A percentile compares a stretch with the other conserved stretches of the same genome.
phyloP scores from a whole-genome alignment of 805 yeast species.

The Kazachstania kunashirensis region DNA sequence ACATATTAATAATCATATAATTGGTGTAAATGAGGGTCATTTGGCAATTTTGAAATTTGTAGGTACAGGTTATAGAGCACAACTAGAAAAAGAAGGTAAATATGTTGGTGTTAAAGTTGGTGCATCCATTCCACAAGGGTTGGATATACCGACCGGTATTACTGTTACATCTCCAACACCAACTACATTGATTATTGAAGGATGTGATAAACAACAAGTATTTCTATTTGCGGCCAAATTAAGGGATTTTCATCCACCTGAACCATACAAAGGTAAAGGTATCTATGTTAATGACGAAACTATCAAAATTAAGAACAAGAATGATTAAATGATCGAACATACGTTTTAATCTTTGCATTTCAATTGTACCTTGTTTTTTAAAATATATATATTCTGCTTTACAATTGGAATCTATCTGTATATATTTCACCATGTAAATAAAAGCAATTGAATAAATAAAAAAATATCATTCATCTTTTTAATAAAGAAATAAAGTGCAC shows the following conservation, averaged over 20 bases:
- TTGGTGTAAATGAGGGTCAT: conserved; percentile 92
- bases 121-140: conserved; percentile 68
- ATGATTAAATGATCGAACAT: conserved; percentile 63
- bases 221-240: conserved; percentile 80
- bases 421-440: conserved; percentile 1
- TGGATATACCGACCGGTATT: conserved; percentile 68
- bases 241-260: conserved; percentile 87
- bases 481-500: too few relatives aligned
- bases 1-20: conserved; percentile 61
- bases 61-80: conserved; percentile 95
- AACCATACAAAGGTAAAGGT: conserved; percentile 98
- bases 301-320: conserved; percentile 80
- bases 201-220: conserved; percentile 79
- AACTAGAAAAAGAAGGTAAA: conserved; percentile 49
- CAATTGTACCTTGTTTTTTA: neutral
- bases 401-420: neutral
- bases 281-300: conserved; percentile 87
- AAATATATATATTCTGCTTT: conserved; percentile 1
- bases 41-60: conserved; percentile 76
- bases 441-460: neutral
- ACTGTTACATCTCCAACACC: conserved; percentile 74
- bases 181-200: conserved; percentile 76
- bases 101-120: conserved; percentile 78
- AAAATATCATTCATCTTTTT: neutral
- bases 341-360: neutral